Base-by-base conservation (phyloP, 2,329 filamentous ascomycete species). In the Grosmannia huntii region DNA sequence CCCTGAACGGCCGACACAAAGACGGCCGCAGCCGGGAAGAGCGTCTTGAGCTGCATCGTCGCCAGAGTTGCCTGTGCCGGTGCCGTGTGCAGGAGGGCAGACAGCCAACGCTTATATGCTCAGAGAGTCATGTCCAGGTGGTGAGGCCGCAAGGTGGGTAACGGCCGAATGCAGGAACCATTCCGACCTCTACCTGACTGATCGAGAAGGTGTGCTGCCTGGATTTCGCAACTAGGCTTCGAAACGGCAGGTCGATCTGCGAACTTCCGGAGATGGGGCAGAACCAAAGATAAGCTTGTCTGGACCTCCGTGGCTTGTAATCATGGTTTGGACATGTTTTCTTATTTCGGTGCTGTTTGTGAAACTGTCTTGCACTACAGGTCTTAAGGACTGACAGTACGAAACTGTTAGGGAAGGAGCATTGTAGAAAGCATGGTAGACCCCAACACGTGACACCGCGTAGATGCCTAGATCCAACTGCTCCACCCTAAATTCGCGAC, bases 1-100 rank as follows among this genome's bases (percentile, higher is more conserved):
- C 56, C 60, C 3, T 49, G 36, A 31, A 38, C 50, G 14, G 56
- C 10, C 14, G 53, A n/a, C 5, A 57, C 46, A 28, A 61, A 41
- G 23, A 23, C 31, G 23, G 57, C 38, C 12, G 51, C 23, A 12
- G 44, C 25, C 44, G 55, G 38, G 14, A 59, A n/a, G 21, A 61
- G 16, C 5, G 54, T n/a, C 25, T 6, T 10, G 52, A 44, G 21
- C 7, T 44, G 52, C 52, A 54, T 54, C 16, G 12, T 54, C 28
- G 28, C 28, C 5, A 28, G 5, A 28, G 28, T 28, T 28, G 28
- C 2, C n/a, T n/a, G n/a, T n/a, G n/a, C n/a, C n/a, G 28, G 28
- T 28, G 5, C 5, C 28, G 31, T 33, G 31, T 33, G 31, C 31
- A 33, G 31, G 31, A 10, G 6, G 31, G 9, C 31, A 7, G 31